Conservation (phyloP, 768 basidiomycete species). For the Pisolithus orientalis region DNA sequence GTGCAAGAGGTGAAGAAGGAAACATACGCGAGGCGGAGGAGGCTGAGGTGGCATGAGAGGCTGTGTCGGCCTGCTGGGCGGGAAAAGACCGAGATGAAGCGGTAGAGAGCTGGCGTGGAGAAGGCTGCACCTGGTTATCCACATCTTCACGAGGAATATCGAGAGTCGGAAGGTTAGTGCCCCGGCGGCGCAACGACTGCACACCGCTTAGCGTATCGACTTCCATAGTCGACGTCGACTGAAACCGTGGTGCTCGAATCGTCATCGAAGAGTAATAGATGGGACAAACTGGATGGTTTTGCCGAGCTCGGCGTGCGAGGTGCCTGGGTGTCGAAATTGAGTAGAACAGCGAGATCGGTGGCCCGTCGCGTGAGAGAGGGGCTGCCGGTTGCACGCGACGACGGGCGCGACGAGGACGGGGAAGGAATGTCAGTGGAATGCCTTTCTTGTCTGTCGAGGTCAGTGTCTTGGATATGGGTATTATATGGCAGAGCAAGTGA, state of each 20-base stretch:
- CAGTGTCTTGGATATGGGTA: constrained; percentile 18
- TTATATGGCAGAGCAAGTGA: constrained; percentile 29
- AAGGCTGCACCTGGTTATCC: constrained; percentile 16
- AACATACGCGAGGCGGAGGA: constrained; percentile 16
- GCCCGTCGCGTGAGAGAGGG: constrained; percentile 54
- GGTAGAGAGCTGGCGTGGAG: constrained; percentile 19
- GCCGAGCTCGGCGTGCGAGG: constrained; percentile 31
- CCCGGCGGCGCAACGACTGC: constrained; percentile 25
- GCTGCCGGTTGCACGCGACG: constrained; percentile 31
- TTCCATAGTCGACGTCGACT: constrained; percentile 19
- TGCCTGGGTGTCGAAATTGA: constrained; percentile 54
- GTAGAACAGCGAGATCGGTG: constrained; percentile 70
- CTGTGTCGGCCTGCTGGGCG: constrained; percentile 15
- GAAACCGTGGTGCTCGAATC: constrained; percentile 15
- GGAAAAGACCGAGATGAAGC: constrained; percentile 18
- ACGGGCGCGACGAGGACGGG: constrained; percentile 32
- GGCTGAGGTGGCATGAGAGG: constrained; percentile 8
- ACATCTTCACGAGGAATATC: constrained; percentile 27
- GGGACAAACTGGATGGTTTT: constrained; percentile 39
- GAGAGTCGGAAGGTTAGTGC: constrained; percentile 23
- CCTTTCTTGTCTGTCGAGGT: constrained; percentile 22
- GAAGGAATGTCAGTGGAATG: constrained; percentile 29
- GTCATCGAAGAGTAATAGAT: constrained; percentile 30
- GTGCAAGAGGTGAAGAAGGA: constrained; percentile 26
- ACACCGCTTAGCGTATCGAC: constrained; percentile 18